Percentiles rank a stretch among this genome's conserved stretches.
These are phyloP conservation scores for Prunus mongolica DNA, from an alignment of 306 rosid species.

Conservation along the genomic window DNA sequence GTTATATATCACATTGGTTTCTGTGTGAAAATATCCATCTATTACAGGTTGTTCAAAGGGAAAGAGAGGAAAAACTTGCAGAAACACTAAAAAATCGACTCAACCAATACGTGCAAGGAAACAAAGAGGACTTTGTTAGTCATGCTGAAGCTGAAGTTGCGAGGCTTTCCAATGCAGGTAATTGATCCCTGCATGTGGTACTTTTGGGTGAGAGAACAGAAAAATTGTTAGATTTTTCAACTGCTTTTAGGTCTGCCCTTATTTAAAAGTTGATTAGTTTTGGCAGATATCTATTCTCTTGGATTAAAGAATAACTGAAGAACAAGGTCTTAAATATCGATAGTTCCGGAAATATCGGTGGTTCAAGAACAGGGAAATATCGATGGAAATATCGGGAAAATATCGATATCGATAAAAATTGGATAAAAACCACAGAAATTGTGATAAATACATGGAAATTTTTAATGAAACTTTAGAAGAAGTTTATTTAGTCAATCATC, in stretches of 20 bases:
- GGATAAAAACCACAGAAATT: too few species aligned
- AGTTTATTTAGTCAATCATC: too few species aligned
- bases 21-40: slow-evolving; percentile 25
- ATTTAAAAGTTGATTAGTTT: not conserved
- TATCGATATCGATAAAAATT: too few species aligned
- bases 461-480: too few species aligned
- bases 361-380: too few species aligned
- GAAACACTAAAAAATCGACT: slow-evolving; percentile 70
- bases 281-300: not conserved
- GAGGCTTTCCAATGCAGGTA: slow-evolving; percentile 91
- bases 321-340: too few species aligned
- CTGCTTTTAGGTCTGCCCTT: not conserved
- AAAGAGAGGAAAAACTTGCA: slow-evolving; percentile 90
- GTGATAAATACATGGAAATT: too few species aligned
- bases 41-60: slow-evolving; percentile 79
- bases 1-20: slow-evolving; percentile 5
- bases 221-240: not conserved
- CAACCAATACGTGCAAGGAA: slow-evolving; percentile 78
- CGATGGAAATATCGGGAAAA: too few species aligned
- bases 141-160: slow-evolving; percentile 83
- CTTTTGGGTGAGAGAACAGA: not conserved
- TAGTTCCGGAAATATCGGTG: too few species aligned
- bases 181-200: not conserved
- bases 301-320: not conserved
- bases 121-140: slow-evolving; percentile 58